phyloP scores from a whole-genome alignment of 1,284 basidiomycete genomes.

The Vanrija sp. region DNA sequence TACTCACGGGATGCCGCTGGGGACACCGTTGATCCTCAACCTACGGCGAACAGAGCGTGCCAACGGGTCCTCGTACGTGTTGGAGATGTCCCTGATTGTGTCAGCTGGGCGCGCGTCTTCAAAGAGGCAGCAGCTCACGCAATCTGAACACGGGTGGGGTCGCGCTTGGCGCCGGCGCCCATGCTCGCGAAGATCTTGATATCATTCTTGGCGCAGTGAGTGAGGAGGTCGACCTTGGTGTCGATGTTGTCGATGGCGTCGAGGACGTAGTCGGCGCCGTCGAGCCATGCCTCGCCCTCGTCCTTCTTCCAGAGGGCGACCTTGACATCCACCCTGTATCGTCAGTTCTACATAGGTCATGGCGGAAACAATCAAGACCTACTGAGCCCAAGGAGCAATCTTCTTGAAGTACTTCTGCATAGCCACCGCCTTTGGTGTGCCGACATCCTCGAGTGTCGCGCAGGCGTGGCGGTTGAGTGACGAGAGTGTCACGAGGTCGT shows the following conservation, averaged over 20 bases:
- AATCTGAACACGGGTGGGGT: slow-evolving; percentile 93
- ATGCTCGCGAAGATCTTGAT: slow-evolving; percentile 94
- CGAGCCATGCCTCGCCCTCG: slow-evolving; percentile 63
- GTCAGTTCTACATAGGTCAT: not conserved
- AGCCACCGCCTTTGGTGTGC: slow-evolving; percentile 84
- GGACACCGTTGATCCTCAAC: slow-evolving; percentile 66
- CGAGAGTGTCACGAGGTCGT: slow-evolving; percentile 89
- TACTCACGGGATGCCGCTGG: slow-evolving; percentile 65
- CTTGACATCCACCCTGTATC: slow-evolving; percentile 68
- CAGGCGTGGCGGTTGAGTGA: slow-evolving; percentile 92
- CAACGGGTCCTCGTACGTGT: slow-evolving; percentile 90
- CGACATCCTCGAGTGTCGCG: slow-evolving; percentile 86
- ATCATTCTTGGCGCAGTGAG: slow-evolving; percentile 69
- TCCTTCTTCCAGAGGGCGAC: slow-evolving; percentile 77
- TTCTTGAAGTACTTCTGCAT: slow-evolving; percentile 68
- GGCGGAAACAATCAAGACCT: slow-evolving; percentile 6
- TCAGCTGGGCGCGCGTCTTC: not conserved
- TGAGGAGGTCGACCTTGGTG: slow-evolving; percentile 85
- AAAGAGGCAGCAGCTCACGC: slow-evolving; percentile 47
- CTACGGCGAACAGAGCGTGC: slow-evolving; percentile 82
- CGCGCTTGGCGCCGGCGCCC: slow-evolving; percentile 95
- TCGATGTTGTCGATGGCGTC: slow-evolving; percentile 97
- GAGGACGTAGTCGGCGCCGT: slow-evolving; percentile 84
- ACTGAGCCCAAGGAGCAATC: slow-evolving; percentile 60
- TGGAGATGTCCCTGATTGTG: slow-evolving; percentile 71